A percentile compares a stretch with the other conserved stretches of the same genome.
Conservation (phyloP, 2,329 filamentous ascomycete genomes). For the Lachnellula hyalina region DNA sequence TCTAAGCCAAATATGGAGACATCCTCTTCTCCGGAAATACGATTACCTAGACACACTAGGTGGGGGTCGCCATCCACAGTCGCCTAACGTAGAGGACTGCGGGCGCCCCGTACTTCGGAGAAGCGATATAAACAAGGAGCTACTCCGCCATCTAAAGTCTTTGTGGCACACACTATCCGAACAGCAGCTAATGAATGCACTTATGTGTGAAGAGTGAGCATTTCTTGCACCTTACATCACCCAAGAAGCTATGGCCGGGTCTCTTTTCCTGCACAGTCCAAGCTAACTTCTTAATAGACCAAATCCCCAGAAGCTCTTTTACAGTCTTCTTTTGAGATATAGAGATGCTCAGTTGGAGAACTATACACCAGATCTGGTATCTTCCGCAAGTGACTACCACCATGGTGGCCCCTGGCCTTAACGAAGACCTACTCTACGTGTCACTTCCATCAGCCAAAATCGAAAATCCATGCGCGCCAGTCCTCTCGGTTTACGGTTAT, state of each 20-base stretch:
- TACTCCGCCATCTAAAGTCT: constrained; percentile 79
- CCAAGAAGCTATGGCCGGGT: background rate
- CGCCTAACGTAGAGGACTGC: constrained; percentile 55
- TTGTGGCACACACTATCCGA: constrained; percentile 86
- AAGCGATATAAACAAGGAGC: constrained; percentile 71
- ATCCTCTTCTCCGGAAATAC: constrained; percentile 82
- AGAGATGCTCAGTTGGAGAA: constrained; percentile 81
- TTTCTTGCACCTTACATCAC: background rate
- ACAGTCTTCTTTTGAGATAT: constrained; percentile 77
- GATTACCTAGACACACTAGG: constrained; percentile 60
- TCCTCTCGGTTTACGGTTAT: constrained; percentile 61
- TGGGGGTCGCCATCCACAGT: constrained; percentile 41
- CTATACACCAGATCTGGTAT: constrained; percentile 73
- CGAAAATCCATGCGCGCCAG: constrained; percentile 46
- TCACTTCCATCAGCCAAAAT: constrained; percentile 47
- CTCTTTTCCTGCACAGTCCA: constrained; percentile 3
- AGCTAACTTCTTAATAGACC: constrained; percentile 42
- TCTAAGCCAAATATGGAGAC: constrained; percentile 77
- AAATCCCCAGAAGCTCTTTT: constrained; percentile 93
- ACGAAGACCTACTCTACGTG: constrained; percentile 57
- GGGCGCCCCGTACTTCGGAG: constrained; percentile 52
- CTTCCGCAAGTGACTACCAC: constrained; percentile 88
- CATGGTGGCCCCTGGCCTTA: constrained; percentile 58
- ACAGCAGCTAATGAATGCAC: constrained; percentile 61
- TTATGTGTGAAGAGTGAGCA: constrained; percentile 61